Base-by-base conservation (phyloP, 2,329 filamentous ascomycete genomes). In the Botryotinia narcissicola region DNA sequence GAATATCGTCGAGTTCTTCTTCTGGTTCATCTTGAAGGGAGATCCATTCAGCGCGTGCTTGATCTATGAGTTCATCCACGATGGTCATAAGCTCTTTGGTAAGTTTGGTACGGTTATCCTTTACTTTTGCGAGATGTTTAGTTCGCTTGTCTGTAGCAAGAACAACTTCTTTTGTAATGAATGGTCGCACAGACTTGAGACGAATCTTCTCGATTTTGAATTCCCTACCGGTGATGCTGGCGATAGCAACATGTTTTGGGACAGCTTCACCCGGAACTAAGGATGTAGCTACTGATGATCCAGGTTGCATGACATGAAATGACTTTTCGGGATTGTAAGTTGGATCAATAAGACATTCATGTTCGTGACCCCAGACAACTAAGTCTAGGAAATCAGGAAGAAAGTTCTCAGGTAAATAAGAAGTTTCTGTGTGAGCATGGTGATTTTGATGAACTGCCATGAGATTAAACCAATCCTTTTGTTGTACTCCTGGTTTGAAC, bases 361-460 rank as follows among this genome's bases (percentile, higher is more conserved):
- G 96, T 82, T 99, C 96, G 79, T 99, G 96, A 4, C 96, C 96
- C 96, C 96, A 99, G 69, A 99, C 88, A 0, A 99, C 90, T 7
- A 99, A 86, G 80, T 99, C 92, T 76, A 99, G 85, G 84, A 97
- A 98, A 29, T 94, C 91, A 0, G 96, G 97, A 0, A 99, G 85
- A 79, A 98, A 96, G 78, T 92, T 94, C 80, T 99, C 97, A 0
- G 97, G 95, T 0, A 99, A 87, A 80, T 97, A 98, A n/a, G 93
- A 92, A 0, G 95, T 98, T 29, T 95, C 90, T 0, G 93, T 97
- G 80, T 98, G 92, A 0, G 95, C 93, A 79, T 96, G 90, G 80
- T 98, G 96, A 78, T 99, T 99, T 80, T 99, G 96, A 80, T 99
- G 96, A 4, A 99, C 93, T 54, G 93, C 92, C 84, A 99, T 91